Evolutionary conservation across 768 basidiomycete genomes (phyloP).

Genomic region (Mycena capillaripes): DNA sequence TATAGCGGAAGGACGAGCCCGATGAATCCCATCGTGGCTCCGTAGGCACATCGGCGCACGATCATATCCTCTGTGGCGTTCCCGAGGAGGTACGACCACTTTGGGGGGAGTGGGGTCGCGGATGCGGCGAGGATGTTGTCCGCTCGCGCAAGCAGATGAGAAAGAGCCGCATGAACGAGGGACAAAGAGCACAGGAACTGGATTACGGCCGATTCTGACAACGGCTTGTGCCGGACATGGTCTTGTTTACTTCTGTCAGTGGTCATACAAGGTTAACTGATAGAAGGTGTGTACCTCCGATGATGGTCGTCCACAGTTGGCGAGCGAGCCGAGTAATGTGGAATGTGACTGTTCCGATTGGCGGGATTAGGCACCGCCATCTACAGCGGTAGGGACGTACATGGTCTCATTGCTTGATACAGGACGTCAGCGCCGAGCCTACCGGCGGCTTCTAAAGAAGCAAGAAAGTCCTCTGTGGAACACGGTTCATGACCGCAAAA

Average conservation of each 20-base stretch:
- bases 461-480: background rate
- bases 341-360: background rate
- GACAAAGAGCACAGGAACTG: background rate
- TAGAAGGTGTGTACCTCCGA: background rate
- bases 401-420: background rate
- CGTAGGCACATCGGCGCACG: too few relatives aligned
- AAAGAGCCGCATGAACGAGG: slow-evolving; percentile 40
- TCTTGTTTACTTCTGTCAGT: background rate
- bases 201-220: background rate
- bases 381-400: background rate
- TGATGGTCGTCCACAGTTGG: background rate
- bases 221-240: background rate
- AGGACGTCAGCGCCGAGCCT: background rate
- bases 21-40: too few relatives aligned
- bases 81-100: too few relatives aligned
- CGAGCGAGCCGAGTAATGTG: background rate
- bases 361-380: too few relatives aligned
- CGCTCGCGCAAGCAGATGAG: slow-evolving; percentile 66
- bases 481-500: background rate
- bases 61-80: too few relatives aligned
- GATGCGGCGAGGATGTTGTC: too few relatives aligned
- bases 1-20: too few relatives aligned
- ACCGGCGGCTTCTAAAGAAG: background rate
- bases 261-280: background rate
- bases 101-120: too few relatives aligned